phyloP scores from a whole-genome alignment of 164 flowering plant genomes.

The Pachysandra terminalis region DNA sequence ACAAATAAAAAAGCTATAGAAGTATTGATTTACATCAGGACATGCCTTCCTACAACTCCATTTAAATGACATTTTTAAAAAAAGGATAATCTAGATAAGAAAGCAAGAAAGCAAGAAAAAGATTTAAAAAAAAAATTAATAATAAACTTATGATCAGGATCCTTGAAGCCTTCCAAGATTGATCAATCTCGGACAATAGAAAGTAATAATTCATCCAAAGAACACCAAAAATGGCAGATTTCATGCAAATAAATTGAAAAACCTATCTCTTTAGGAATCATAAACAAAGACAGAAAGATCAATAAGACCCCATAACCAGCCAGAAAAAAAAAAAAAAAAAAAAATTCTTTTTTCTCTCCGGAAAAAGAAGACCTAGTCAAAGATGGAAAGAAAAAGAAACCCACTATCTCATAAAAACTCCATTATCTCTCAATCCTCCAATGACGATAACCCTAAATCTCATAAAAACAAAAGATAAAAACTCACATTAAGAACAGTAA shows the following conservation, averaged over 20 bases:
- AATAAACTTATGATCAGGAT: background rate
- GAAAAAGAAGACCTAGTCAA: background rate
- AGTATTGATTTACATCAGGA: background rate
- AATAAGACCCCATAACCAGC: background rate
- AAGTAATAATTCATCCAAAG: background rate
- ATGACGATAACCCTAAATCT: slow-evolving; percentile 1
- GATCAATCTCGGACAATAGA: background rate
- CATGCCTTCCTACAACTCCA: background rate
- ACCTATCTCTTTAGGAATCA: background rate
- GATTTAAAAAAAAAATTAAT: too few species aligned
- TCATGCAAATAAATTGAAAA: background rate
- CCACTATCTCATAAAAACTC: background rate
- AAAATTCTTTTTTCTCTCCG: background rate
- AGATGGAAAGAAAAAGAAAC: background rate
- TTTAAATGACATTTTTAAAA: background rate
- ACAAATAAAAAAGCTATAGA: too few species aligned
- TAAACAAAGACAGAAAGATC: background rate
- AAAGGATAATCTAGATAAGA: background rate
- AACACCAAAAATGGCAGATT: background rate
- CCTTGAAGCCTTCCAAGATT: background rate
- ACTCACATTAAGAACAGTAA: slow-evolving; percentile 75
- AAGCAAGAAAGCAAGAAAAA: background rate
- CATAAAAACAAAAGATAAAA: background rate
- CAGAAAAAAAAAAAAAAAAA: background rate
- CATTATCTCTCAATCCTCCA: background rate